Evolutionary conservation across 257 asterid genomes (phyloP), one percentile per base, ranked within the genome.

Genomic region (Jacaranda copaia): DNA sequence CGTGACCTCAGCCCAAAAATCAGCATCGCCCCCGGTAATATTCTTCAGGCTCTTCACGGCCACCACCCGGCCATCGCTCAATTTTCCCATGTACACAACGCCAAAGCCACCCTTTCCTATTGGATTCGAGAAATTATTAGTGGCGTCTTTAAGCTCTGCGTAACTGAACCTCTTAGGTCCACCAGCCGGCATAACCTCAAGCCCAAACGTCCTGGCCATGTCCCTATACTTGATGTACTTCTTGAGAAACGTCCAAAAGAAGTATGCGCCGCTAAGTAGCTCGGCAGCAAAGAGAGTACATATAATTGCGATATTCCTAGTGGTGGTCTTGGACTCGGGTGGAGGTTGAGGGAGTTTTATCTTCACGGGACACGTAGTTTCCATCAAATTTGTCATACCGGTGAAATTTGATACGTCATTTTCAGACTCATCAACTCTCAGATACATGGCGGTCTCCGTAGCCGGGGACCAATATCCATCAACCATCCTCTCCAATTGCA

Each of bases 61-160:
- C 65, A 94, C 97, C 51, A 85, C 87, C 0, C 96, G 88, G 5
- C 94, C 94, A 60, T 94, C 97, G 13, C 81, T 88, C 85, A 94
- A 64, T 67, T 86, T 86, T 40, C 98, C 98, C 76, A 82, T 81
- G 77, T 89, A 89, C 59, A 94, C 97, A 57, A 84, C 75, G 8
- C 97, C 97, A 76, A 89, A 92, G 0, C 94, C 98, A 45, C 98
- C 98, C 43, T 73, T 90, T 6, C 98, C 97, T n/a, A 92, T 82
- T 5, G 79, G 79, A 40, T 84, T 85, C 6, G 88, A 86, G 68
- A 93, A 93, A 63, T 88, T 74, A 61, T 81, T 55, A 0, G 97
- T 93, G 13, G 97, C 97, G 32, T 45, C 90, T 76, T 80, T 90
- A 36, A 93, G 84, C 84, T 93, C 96, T 0, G 73, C 77, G 40